These are phyloP conservation scores for Goffeauzyma gilvescens DNA, from an alignment of 768 basidiomycete genomes.

Conservation along the genomic window DNA sequence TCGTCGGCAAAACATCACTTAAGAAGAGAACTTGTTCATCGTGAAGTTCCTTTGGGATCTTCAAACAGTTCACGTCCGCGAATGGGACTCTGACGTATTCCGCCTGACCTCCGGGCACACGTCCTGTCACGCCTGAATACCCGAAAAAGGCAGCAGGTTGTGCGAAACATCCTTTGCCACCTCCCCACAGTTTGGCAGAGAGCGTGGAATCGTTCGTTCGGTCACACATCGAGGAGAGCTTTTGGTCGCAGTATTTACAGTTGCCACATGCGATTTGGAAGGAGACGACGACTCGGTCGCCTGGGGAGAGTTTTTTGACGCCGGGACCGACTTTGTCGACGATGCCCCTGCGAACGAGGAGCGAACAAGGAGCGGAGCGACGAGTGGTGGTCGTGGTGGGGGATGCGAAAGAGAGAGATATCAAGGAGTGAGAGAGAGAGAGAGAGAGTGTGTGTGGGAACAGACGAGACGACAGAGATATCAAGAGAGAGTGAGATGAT, in stretches of 20 bases:
- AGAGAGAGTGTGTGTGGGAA: too few species aligned
- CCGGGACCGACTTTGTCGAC: constrained; percentile 48
- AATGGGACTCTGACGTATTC: constrained; percentile 50
- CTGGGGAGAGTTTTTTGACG: constrained; percentile 38
- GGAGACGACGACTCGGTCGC: constrained; percentile 46
- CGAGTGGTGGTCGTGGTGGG: too few species aligned
- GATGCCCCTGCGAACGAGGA: constrained; percentile 52
- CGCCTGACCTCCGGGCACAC: constrained; percentile 56
- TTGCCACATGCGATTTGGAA: constrained; percentile 61
- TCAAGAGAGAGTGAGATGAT: too few species aligned
- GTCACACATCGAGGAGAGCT: constrained; percentile 54
- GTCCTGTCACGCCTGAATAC: constrained; percentile 44
- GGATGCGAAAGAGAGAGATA: too few species aligned
- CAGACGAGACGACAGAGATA: too few species aligned
- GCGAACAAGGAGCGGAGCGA: too few species aligned
- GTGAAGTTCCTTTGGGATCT: constrained; percentile 46
- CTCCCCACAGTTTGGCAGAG: too few species aligned
- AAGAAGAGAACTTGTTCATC: constrained; percentile 39
- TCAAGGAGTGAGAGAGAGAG: too few species aligned
- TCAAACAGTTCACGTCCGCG: constrained; percentile 52
- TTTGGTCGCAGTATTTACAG: constrained; percentile 54
- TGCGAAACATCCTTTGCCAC: too few species aligned
- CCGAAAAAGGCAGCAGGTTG: constrained; percentile 48
- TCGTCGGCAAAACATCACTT: constrained; percentile 44
- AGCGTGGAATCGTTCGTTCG: constrained; percentile 48